Evolutionary conservation across 2,329 filamentous ascomycete species (phyloP), one percentile per base, ranked within the genome.

Genomic region (Talaromyces sp.): DNA sequence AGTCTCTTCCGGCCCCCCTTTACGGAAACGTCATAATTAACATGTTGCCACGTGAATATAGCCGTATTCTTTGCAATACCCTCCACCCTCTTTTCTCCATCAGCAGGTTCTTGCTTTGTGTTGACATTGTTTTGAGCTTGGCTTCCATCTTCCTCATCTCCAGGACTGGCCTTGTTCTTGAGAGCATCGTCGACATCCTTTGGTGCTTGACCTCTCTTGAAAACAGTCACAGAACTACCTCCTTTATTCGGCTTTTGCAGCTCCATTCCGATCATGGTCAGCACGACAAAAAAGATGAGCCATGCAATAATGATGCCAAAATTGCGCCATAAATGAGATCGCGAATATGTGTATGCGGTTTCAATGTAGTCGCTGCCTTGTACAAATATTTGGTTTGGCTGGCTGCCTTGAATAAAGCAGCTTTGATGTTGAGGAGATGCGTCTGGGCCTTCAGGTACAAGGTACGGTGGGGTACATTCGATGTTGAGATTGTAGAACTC

Each of bases 1-100:
- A 90, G 74, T 3, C 78, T 76, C 52, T 76, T 74, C 68, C 81
- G 73, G 14, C 80, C 79, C 45, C 76, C 74, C 52, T 81, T 78
- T 58, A 78, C 80, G 11, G 68, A 79, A 67, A 84, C 89, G 60
- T 73, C 85, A 74, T 97, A 97, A 73, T 89, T 91, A 66, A 97
- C 87, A 68, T 90, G 83, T 74, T 94, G 90, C 90, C 92, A 97
- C 0, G 93, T 96, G 66, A 96, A 83, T n/a, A 92, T 82, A 41
- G 88, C 86, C 59, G 89, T 86, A 66, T 89, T 89, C 71, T 85
- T 86, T 1, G 85, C 85, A 14, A 90, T 83, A 2, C 81, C 81
- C 39, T 82, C 76, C 50, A 82, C 76, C 61, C 78, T 73, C 54
- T 71, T 69, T 11, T 69, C 68, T 45, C 69, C 62, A 33, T 72